Conservation (phyloP, 2,329 filamentous ascomycete species). For the Cladobotryum protrusum region DNA sequence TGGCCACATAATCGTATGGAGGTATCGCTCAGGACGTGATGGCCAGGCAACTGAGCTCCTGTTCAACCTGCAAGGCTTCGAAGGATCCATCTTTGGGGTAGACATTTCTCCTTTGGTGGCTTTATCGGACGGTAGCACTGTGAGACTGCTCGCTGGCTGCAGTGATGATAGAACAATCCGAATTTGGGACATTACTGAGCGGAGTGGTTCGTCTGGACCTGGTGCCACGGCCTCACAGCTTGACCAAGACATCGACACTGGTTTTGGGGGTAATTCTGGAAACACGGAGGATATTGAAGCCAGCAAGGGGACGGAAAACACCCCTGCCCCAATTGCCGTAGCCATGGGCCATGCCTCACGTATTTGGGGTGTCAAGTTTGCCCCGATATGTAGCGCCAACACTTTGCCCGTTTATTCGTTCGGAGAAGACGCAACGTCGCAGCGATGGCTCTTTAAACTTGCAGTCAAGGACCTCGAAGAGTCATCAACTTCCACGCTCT, state of each 20-base stretch:
- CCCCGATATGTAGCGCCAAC: conserved; percentile 25
- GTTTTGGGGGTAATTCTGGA: conserved; percentile 4
- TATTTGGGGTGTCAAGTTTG: conserved; percentile 81
- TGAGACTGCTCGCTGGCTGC: conserved; percentile 76
- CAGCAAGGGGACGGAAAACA: not conserved
- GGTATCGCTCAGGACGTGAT: conserved; percentile 42
- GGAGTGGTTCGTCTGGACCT: conserved; percentile 11
- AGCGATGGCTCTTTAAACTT: conserved; percentile 61
- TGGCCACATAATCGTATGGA: conserved; percentile 90
- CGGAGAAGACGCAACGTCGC: conserved; percentile 75
- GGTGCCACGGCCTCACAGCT: conserved; percentile 57
- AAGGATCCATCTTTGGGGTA: conserved; percentile 91
- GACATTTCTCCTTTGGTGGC: conserved; percentile 59
- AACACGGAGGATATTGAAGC: not conserved
- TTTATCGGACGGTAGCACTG: conserved; percentile 30
- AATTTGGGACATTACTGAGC: conserved; percentile 74
- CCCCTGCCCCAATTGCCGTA: conserved; percentile 50
- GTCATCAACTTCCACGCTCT: not conserved
- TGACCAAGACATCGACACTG: conserved; percentile 12
- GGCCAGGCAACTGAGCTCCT: conserved; percentile 35
- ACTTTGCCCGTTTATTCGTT: conserved; percentile 57
- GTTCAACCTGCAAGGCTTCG: conserved; percentile 61
- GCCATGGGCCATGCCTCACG: conserved; percentile 83
- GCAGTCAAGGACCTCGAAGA: conserved; percentile 1
- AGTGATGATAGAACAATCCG: conserved; percentile 90